A percentile compares a stretch with the other conserved stretches of the same genome.
phyloP scores from a whole-genome alignment of 176 grass and related monocot genomes.

The Juncus effusus region DNA sequence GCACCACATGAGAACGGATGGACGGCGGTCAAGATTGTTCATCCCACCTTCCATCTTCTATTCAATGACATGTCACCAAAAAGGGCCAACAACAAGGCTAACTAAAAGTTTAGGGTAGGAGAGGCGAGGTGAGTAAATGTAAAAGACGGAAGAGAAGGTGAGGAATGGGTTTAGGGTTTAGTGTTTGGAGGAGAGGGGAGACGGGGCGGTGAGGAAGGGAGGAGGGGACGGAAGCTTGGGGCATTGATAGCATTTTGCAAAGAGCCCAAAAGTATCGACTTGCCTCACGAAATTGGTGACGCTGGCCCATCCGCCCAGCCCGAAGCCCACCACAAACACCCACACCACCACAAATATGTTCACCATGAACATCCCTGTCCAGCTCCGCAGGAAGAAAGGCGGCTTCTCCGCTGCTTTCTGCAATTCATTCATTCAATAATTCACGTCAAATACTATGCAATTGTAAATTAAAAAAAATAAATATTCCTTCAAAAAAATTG shows the following conservation, averaged over 20 bases:
- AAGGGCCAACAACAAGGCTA: conserved; percentile 8
- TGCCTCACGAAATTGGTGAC: conserved; percentile 31
- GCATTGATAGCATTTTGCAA: conserved; percentile 35
- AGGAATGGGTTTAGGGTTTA: not conserved
- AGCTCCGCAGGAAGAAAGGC: conserved; percentile 28
- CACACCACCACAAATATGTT: conserved; percentile 27
- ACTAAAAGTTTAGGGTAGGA: conserved; percentile 9
- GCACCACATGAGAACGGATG: conserved; percentile 3
- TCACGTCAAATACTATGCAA: not conserved
- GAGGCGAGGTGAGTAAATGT: conserved; percentile 11
- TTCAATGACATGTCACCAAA: conserved; percentile 20
- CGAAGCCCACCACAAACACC: conserved; percentile 30
- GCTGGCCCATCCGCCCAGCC: conserved; percentile 31
- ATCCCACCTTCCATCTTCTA: not conserved
- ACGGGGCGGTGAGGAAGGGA: conserved; percentile 1
- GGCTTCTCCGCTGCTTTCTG: conserved; percentile 35
- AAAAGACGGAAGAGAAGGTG: not conserved
- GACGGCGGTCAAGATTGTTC: not conserved
- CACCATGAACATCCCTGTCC: conserved; percentile 29
- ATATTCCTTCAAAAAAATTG: no score
- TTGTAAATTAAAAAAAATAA: not conserved
- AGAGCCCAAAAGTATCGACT: conserved; percentile 31
- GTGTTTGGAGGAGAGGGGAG: no score
- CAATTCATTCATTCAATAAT: conserved; percentile 17
- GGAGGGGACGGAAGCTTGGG: conserved; percentile 12